A percentile compares a stretch with the other conserved stretches of the same genome.
phyloP scores from a whole-genome alignment of 371 early-diverging fungal genomes.

The Apophysomyces ossiformis region DNA sequence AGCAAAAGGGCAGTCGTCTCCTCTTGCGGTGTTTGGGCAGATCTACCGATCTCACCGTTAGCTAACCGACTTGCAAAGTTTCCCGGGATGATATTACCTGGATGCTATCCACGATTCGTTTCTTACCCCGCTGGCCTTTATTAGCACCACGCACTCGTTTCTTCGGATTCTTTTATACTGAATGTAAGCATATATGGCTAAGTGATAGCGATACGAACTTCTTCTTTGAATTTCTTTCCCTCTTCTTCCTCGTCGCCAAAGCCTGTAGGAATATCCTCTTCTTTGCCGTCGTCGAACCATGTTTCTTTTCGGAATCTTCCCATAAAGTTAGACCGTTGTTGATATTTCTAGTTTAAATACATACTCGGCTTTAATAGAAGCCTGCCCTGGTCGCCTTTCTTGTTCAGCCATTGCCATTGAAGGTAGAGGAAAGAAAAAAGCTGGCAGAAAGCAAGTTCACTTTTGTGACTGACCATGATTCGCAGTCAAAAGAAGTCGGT shows the following conservation, averaged over 20 bases:
- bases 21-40: constrained; percentile 56
- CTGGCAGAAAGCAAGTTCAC: constrained; percentile 7
- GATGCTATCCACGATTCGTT: constrained; percentile 40
- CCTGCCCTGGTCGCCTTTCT: constrained; percentile 13
- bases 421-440: constrained; percentile 11
- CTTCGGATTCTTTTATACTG: neutral
- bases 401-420: constrained; percentile 6
- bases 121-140: constrained; percentile 47
- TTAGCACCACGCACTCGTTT: constrained; percentile 35
- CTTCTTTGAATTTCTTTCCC: constrained; percentile 24
- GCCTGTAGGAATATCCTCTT: constrained; percentile 21
- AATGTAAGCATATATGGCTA: neutral
- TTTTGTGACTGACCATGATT: too few species aligned
- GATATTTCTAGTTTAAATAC: neutral
- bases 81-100: constrained; percentile 20
- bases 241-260: constrained; percentile 37
- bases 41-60: constrained; percentile 31
- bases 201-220: constrained; percentile 7
- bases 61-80: neutral
- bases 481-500: too few species aligned
- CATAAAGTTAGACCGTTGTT: neutral
- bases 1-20: constrained; percentile 57
- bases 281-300: constrained; percentile 38
- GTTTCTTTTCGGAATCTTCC: constrained; percentile 44
- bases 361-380: constrained; percentile 25